Evolutionary conservation across 805 yeast species (phyloP).

Genomic region (Ogataea degrootiae): DNA sequence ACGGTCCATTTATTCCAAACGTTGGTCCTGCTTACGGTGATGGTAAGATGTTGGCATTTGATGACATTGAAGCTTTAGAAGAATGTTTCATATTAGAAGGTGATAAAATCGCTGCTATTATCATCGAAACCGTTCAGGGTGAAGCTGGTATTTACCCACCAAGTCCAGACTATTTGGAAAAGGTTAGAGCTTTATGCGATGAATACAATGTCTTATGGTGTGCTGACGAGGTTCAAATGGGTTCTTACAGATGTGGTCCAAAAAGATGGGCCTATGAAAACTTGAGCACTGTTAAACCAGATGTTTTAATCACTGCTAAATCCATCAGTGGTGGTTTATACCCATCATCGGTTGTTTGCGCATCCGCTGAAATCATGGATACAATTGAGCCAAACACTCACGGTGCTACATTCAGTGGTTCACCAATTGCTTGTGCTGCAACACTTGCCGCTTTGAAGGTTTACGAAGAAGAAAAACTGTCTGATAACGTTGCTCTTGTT

Average conservation of each 20-base stretch:
- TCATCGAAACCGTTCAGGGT: conserved; percentile 36
- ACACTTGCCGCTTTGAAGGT: conserved; percentile 24
- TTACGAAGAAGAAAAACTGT: conserved; percentile 22
- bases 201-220: conserved; percentile 29
- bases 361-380: conserved; percentile 21
- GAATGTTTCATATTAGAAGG: conserved; percentile 25
- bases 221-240: conserved; percentile 35
- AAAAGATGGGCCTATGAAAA: conserved; percentile 33
- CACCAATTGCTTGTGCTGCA: conserved; percentile 26
- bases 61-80: conserved; percentile 26
- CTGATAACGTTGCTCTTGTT: conserved; percentile 15
- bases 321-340: conserved; percentile 27
- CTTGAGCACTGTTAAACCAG: conserved; percentile 22
- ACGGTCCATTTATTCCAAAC: conserved; percentile 27
- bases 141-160: conserved; percentile 37
- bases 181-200: conserved; percentile 30
- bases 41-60: conserved; percentile 23
- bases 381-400: conserved; percentile 24
- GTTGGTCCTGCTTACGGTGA: conserved; percentile 29
- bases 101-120: conserved; percentile 31
- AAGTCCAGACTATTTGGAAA: conserved; percentile 28
- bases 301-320: conserved; percentile 25
- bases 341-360: conserved; percentile 21
- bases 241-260: conserved; percentile 33
- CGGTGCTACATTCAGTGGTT: conserved; percentile 28